Evolutionary conservation across 768 basidiomycete species (phyloP), one percentile per base, ranked within the genome.

Genomic region (Pleurotus cornucopiae): DNA sequence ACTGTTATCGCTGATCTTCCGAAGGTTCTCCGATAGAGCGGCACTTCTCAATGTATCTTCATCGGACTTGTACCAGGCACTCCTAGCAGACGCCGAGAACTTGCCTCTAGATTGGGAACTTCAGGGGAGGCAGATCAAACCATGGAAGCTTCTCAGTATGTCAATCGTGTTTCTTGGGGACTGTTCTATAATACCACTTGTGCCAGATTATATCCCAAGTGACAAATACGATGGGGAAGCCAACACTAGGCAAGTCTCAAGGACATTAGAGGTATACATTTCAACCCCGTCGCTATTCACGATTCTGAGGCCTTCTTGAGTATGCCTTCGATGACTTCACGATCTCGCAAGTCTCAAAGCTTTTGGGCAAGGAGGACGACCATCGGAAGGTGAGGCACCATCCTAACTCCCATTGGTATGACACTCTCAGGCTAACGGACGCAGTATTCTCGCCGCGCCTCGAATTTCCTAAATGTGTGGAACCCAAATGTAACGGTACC

Each of bases 301-400:
- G 23, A 34, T 61, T 46, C 21, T 41, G 25, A 37, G 21, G 20
- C 40, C 30, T 34, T 7, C 20, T n/a, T 20, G 49, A 86, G 85
- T 76, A 85, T 61, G 76, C 84, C 1, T 86, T 86, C 64, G 77
- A 77, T 55, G 85, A 86, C 59, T 86, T 86, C 60, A 67, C 80
- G 0, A 81, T 86, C 48, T 81, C 83, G 1, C 85, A 85, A 70
- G 85, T 85, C 1, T 79, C 84, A 0, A 82, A 79, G 58, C 56
- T 75, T 4, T 68, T 86, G 4, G 80, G 79, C 16, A 80, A 77
- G 51, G 68, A 68, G 0, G 69, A 67, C 5, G 85, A 85, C 63
- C 74, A 70, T 9, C 61, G 65, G 34, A 85, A 85, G 75, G 84
- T 82, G 59, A 1, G 30, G 6, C n/a, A 34, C 34, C 34, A n/a